Conservation (phyloP, 169 alveolate species). For the Plasmodium coatneyi region DNA sequence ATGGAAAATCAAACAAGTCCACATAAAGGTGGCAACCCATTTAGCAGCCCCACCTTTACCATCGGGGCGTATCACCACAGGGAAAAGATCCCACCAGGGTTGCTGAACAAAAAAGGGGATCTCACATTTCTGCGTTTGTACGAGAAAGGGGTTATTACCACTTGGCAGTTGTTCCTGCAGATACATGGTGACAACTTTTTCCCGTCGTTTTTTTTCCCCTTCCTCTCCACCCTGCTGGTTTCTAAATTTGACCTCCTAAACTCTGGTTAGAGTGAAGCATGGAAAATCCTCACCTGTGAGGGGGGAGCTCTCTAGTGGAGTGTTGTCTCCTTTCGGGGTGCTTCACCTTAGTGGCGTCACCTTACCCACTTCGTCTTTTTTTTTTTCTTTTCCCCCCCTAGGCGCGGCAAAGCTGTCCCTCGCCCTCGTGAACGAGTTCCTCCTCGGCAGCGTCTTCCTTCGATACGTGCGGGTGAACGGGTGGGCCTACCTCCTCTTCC, state of each 20-base stretch:
- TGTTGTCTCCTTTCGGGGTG: neutral
- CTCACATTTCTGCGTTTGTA: neutral
- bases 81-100: neutral
- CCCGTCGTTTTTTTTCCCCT: conserved; percentile 16
- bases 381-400: neutral
- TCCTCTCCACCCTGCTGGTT: conserved; percentile 17
- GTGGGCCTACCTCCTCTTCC: neutral
- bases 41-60: neutral
- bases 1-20: neutral
- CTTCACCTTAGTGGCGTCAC: neutral
- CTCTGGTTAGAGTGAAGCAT: conserved; percentile 2
- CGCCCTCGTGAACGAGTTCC: conserved; percentile 19
- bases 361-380: neutral
- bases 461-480: conserved; percentile 6
- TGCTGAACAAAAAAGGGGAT: neutral
- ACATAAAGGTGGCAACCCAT: neutral
- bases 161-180: neutral
- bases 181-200: conserved; percentile 8
- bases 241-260: neutral
- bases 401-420: conserved; percentile 43
- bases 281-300: neutral
- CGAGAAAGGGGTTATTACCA: neutral
- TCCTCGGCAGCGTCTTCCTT: conserved; percentile 20
- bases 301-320: neutral
- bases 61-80: conserved; percentile 15